Percentiles rank a stretch among this genome's conserved stretches.
These are phyloP conservation scores for Mycena pura DNA, from an alignment of 768 basidiomycete genomes.

Conservation along the genomic window DNA sequence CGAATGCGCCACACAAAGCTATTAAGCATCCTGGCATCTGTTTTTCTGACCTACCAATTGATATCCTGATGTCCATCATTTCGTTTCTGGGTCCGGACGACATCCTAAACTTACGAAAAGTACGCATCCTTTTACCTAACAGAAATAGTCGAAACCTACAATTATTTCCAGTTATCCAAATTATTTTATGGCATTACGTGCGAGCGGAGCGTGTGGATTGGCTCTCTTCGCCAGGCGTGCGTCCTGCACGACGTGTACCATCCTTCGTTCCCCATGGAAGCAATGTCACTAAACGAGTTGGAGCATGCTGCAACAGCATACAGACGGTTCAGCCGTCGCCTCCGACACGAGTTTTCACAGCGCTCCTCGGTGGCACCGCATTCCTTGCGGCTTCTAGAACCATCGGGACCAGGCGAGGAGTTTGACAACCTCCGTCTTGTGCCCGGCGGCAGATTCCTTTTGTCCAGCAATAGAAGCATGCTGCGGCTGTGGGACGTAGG, in stretches of 20 bases:
- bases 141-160: too few species aligned
- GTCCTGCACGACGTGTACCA: slow-evolving; percentile 12
- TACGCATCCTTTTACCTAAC: too few species aligned
- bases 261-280: slow-evolving; percentile 4
- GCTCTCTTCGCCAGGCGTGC: slow-evolving; percentile 1
- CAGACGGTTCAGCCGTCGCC: slow-evolving; percentile 2
- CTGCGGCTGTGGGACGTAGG: slow-evolving; percentile 21
- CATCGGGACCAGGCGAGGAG: background rate
- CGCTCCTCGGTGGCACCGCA: background rate
- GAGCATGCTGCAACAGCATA: slow-evolving; percentile 10
- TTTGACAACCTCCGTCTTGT: slow-evolving; percentile 19
- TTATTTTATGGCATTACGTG: background rate
- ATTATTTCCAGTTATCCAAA: slow-evolving; percentile 14
- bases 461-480: background rate
- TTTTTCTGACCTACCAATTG: too few species aligned
- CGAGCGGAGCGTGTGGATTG: slow-evolving; percentile 21
- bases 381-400: background rate
- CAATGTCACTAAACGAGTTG: slow-evolving; percentile 6
- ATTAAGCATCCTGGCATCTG: too few species aligned
- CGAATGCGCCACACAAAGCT: too few species aligned
- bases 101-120: too few species aligned
- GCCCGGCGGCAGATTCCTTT: slow-evolving; percentile 22
- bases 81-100: too few species aligned
- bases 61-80: too few species aligned
- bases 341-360: background rate